Base-by-base conservation (phyloP, 495 filamentous ascomycete species). In the Penicillium arizonense region DNA sequence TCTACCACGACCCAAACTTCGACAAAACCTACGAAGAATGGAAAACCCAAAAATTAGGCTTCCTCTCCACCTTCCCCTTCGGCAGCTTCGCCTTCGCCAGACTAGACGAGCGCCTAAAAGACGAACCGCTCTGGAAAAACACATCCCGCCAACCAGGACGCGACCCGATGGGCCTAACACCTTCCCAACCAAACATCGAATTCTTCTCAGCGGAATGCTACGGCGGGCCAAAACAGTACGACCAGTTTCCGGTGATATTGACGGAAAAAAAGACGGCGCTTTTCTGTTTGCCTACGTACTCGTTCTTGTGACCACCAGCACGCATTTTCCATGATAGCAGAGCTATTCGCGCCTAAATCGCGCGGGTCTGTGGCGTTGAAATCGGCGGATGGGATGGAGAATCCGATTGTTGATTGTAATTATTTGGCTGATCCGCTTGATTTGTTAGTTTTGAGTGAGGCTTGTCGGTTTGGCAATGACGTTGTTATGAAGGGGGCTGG, bases 131-230 rank as follows among this genome's bases (percentile, higher is more conserved):
- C 5, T 80, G 73, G 77, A 56, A 65, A 13, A 63, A 68, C 32
- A 65, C 74, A 0, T 61, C 70, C 6, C 67, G 72, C 9, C 30
- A 66, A 48, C 63, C 67, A 36, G 76, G 77, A 21, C 72, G 76
- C n/a, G 77, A 80, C 45, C 76, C 79, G 3, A 79, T 80, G 75
- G 77, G 75, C 26, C 61, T 80, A 9, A 77, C 74, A 0, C 58
- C 67, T 7, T 57, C 59, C 10, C 77, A 82, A 44, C 77, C 79
- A 0, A 77, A 79, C 44, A 59, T 79, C 47, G 79, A 82, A 54
- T 75, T 80, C 57, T 79, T 79, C 61, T 71, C 57, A 7, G 77
- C 77, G 7, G 78, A 79, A 53, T 78, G 74, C 62, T 82, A 80
- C 48, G 77, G 74, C 28, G 78, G 78, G 0, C 77, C 77, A 0